A percentile compares a stretch with the other conserved stretches of the same genome.
Evolutionary conservation across 1,139 yeast species (phyloP).

Genomic region (Debaryomycetaceae sp.): DNA sequence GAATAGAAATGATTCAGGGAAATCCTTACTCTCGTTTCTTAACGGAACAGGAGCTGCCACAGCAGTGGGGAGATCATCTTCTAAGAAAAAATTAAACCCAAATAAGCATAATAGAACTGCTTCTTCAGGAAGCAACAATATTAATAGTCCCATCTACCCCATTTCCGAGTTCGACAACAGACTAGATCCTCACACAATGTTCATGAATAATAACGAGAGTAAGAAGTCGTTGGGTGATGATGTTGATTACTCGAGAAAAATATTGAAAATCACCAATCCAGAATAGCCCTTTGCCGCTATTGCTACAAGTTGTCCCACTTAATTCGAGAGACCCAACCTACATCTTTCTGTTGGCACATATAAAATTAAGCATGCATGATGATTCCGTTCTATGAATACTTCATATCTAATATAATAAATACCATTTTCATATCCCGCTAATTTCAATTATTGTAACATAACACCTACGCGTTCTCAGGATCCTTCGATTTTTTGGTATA

Average conservation of each 20-base stretch:
- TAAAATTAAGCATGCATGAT: neutral
- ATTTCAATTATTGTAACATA: too few species aligned
- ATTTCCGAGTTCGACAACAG: slow-evolving; percentile 65
- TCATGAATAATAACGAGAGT: slow-evolving; percentile 55
- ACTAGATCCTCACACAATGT: slow-evolving; percentile 64
- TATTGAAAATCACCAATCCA: slow-evolving; percentile 69
- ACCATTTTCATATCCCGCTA: too few species aligned
- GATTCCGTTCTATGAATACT: neutral
- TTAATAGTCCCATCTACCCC: slow-evolving; percentile 21
- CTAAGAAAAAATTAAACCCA: slow-evolving; percentile 29
- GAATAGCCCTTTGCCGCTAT: slow-evolving; percentile 19
- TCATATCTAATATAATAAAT: neutral
- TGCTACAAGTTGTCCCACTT: too few species aligned
- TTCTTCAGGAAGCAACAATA: slow-evolving; percentile 10
- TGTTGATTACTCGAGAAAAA: slow-evolving; percentile 68
- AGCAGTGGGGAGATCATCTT: slow-evolving; percentile 29
- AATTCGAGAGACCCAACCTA: too few species aligned
- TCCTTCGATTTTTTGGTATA: slow-evolving; percentile 35
- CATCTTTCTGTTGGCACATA: too few species aligned
- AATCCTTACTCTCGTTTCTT: slow-evolving; percentile 33
- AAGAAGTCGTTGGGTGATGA: slow-evolving; percentile 69
- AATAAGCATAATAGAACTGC: slow-evolving; percentile 10
- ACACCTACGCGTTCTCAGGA: slow-evolving; percentile 2
- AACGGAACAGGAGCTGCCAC: slow-evolving; percentile 19
- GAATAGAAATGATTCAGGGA: slow-evolving; percentile 35